A percentile compares a stretch with the other conserved stretches of the same genome.
Evolutionary conservation across 2,329 filamentous ascomycete genomes (phyloP).

Genomic region (Colletotrichum caudatum): DNA sequence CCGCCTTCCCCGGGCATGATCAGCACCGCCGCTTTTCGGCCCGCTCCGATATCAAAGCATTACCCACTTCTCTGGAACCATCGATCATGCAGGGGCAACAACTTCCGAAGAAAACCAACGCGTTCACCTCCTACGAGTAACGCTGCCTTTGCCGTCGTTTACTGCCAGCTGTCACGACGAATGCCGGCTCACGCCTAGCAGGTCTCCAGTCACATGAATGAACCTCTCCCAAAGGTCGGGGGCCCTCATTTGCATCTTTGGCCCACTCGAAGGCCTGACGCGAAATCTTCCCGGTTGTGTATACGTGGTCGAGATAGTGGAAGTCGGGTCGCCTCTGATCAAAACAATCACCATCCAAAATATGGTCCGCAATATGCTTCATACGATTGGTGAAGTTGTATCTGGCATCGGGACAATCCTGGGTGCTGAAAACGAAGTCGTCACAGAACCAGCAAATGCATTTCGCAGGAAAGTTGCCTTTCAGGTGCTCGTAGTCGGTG

Average conservation of each 20-base stretch:
- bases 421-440: slow-evolving; percentile 48
- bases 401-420: slow-evolving; percentile 31
- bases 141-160: slow-evolving; percentile 4
- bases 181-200: not conserved
- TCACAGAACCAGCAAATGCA: slow-evolving; percentile 66
- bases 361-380: slow-evolving; percentile 63
- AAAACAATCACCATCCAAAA: slow-evolving; percentile 46
- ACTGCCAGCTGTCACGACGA: not conserved
- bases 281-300: slow-evolving; percentile 10
- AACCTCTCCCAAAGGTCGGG: not conserved
- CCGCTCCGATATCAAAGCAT: slow-evolving; percentile 35
- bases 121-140: not conserved
- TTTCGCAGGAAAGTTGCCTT: slow-evolving; percentile 49
- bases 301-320: slow-evolving; percentile 29
- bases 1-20: slow-evolving; percentile 18
- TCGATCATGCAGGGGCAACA: not conserved
- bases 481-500: slow-evolving; percentile 53
- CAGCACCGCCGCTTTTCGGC: slow-evolving; percentile 27
- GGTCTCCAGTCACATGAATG: slow-evolving; percentile 21
- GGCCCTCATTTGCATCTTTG: slow-evolving; percentile 22
- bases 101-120: not conserved
- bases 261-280: slow-evolving; percentile 15
- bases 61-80: slow-evolving; percentile 22
- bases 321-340: slow-evolving; percentile 36
- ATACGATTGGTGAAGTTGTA: slow-evolving; percentile 57